These are phyloP conservation scores for Eutrema yunnanense DNA, from an alignment of 345 rosid genomes.

Conservation along the genomic window DNA sequence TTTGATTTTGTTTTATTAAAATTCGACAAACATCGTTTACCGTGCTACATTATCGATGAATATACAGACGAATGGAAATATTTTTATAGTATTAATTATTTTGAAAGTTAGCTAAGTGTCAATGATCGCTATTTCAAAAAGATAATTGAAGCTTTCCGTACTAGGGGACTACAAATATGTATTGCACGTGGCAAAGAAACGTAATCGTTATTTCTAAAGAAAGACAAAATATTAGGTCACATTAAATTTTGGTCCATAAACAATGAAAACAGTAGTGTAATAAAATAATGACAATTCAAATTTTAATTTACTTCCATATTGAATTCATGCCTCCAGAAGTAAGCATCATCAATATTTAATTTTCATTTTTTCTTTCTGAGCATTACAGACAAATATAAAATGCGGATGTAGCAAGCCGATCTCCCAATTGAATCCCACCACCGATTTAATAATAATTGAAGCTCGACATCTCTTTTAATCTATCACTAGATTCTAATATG, in stretches of 20 bases:
- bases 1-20: neutral
- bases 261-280: neutral
- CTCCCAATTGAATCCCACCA: neutral
- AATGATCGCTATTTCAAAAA: slow-evolving; percentile 9
- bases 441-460: neutral
- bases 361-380: neutral
- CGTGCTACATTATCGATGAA: slow-evolving; percentile 1
- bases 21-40: neutral
- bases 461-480: neutral
- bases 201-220: neutral
- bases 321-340: neutral
- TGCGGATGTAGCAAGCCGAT: neutral
- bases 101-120: slow-evolving; percentile 23
- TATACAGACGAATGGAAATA: neutral
- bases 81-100: neutral
- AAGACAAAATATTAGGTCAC: slow-evolving; percentile 15
- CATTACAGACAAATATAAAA: neutral
- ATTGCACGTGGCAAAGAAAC: slow-evolving; percentile 24
- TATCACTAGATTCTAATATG: neutral
- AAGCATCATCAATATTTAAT: neutral
- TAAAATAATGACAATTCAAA: neutral
- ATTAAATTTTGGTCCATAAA: slow-evolving; percentile 14
- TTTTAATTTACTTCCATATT: neutral
- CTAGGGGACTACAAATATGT: slow-evolving; percentile 19
- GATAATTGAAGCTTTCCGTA: slow-evolving; percentile 22